Evolutionary conservation across 805 yeast species (phyloP).

Genomic region (Gaillardinia entomophila): DNA sequence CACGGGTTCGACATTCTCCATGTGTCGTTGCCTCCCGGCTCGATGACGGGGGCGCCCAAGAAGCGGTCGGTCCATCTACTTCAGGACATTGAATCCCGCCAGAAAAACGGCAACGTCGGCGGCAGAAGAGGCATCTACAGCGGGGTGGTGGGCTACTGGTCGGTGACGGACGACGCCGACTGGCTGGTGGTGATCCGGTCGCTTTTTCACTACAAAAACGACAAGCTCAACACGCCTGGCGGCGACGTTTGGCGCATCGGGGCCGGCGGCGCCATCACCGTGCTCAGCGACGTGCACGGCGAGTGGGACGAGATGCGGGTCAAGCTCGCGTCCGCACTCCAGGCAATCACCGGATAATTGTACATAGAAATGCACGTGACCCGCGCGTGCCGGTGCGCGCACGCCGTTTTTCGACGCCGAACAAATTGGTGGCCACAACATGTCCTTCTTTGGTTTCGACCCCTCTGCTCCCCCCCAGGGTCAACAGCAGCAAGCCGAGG

Average conservation of each 20-base stretch:
- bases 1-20: slow-evolving; percentile 76
- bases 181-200: slow-evolving; percentile 96
- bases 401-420: neutral
- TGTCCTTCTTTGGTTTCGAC: slow-evolving; percentile 69
- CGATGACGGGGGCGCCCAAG: slow-evolving; percentile 99
- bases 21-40: slow-evolving; percentile 90
- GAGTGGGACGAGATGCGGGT: slow-evolving; percentile 91
- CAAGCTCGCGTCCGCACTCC: slow-evolving; percentile 76
- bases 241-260: slow-evolving; percentile 72
- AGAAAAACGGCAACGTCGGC: slow-evolving; percentile 22
- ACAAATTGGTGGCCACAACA: too few relatives aligned
- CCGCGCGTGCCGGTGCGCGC: neutral
- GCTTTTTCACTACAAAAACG: slow-evolving; percentile 58
- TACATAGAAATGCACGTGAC: neutral
- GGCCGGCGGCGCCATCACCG: slow-evolving; percentile 98
- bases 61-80: slow-evolving; percentile 83
- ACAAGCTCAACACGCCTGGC: slow-evolving; percentile 20
- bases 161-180: slow-evolving; percentile 78
- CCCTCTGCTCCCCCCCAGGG: slow-evolving; percentile 35
- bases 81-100: slow-evolving; percentile 48
- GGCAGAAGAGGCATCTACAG: slow-evolving; percentile 80
- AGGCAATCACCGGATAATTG: slow-evolving; percentile 47
- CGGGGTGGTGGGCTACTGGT: slow-evolving; percentile 96
- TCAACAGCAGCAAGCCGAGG: slow-evolving; percentile 17
- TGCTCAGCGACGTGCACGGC: slow-evolving; percentile 70